Evolutionary conservation across 495 filamentous ascomycete species (phyloP).

Genomic region (Cetradonia linearis): DNA sequence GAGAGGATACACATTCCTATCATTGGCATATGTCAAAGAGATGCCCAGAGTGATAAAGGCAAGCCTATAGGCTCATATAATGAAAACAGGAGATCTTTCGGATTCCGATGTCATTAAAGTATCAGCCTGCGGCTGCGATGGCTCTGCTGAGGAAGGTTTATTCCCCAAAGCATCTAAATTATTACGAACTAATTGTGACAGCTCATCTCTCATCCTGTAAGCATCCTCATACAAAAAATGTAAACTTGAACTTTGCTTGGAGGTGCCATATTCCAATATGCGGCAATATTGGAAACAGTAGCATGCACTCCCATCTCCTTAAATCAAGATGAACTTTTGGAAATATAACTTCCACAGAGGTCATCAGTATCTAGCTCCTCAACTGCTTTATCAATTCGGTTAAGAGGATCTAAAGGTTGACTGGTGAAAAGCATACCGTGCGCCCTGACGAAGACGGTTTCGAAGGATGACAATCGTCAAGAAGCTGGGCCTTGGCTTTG

Average conservation of each 20-base stretch:
- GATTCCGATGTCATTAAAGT: neutral
- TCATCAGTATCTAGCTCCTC: constrained; percentile 38
- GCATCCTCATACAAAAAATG: constrained; percentile 14
- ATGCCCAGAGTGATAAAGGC: neutral
- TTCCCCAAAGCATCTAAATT: neutral
- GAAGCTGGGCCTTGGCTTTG: constrained; percentile 19
- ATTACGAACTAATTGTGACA: neutral
- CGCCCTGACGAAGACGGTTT: constrained; percentile 49
- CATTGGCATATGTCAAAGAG: neutral
- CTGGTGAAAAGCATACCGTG: constrained; percentile 58
- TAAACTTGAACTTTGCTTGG: constrained; percentile 10
- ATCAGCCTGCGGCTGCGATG: neutral
- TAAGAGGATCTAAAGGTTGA: constrained; percentile 27
- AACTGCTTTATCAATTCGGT: constrained; percentile 38
- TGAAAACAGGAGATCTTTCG: neutral
- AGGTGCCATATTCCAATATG: constrained; percentile 48
- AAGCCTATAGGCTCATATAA: neutral
- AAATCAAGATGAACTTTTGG: constrained; percentile 46
- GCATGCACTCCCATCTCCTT: constrained; percentile 52
- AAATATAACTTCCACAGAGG: constrained; percentile 49
- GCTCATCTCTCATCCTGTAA: neutral
- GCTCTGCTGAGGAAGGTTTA: neutral
- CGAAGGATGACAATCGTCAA: constrained; percentile 34
- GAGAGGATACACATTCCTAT: constrained; percentile 37
- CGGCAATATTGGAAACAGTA: constrained; percentile 42